Percentiles rank a stretch among this genome's conserved stretches.
phyloP scores from a whole-genome alignment of 495 filamentous ascomycete species.

The Lichina pygmaea region DNA sequence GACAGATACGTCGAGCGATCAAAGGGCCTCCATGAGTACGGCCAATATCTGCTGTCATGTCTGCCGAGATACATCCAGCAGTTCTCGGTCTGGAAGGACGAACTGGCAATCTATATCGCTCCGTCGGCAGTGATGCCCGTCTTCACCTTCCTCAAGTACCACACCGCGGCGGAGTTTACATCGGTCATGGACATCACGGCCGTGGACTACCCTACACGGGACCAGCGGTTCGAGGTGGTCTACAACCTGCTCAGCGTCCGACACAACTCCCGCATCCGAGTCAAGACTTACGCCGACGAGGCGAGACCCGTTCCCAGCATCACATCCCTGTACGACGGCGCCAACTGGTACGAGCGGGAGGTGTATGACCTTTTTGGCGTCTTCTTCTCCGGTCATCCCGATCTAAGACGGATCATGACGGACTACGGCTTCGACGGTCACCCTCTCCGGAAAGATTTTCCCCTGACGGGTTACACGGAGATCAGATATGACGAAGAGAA shows the following conservation, averaged over 20 bases:
- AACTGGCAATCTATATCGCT: constrained; percentile 77
- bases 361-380: constrained; percentile 95
- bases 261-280: constrained; percentile 84
- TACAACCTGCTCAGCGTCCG: constrained; percentile 92
- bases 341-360: constrained; percentile 97
- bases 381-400: constrained; percentile 85
- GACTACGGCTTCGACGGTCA: constrained; percentile 99
- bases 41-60: constrained; percentile 86
- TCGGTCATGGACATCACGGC: constrained; percentile 75
- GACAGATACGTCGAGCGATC: constrained; percentile 76
- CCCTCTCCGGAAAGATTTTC: constrained; percentile 93
- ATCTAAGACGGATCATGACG: constrained; percentile 95
- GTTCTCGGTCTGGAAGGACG: constrained; percentile 98
- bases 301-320: constrained; percentile 81
- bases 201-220: constrained; percentile 83
- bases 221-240: constrained; percentile 90
- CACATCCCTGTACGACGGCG: constrained; percentile 66
- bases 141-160: constrained; percentile 88
- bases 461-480: constrained; percentile 95
- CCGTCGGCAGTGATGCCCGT: constrained; percentile 71
- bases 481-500: constrained; percentile 97
- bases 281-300: constrained; percentile 98
- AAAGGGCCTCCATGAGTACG: constrained; percentile 71
- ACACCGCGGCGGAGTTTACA: constrained; percentile 92
- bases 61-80: constrained; percentile 97